These are phyloP conservation scores for Lipomyces oligophaga DNA, from an alignment of 805 yeast species.

Conservation along the genomic window DNA sequence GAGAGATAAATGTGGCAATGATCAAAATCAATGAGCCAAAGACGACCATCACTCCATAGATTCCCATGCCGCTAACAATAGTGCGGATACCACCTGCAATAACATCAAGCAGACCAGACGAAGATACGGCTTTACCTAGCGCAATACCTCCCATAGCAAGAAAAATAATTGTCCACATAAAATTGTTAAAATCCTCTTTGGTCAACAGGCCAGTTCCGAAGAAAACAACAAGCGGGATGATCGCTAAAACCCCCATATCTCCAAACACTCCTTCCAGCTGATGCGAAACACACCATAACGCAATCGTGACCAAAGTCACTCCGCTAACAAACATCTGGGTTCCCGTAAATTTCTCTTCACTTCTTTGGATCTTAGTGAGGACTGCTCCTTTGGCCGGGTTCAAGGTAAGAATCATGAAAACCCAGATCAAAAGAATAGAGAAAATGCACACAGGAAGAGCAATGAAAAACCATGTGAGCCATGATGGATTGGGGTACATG, in stretches of 20 bases:
- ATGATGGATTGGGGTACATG: slow-evolving; percentile 78
- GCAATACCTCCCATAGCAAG: slow-evolving; percentile 98
- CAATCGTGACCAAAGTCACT: slow-evolving; percentile 68
- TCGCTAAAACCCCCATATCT: slow-evolving; percentile 94
- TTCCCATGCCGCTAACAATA: slow-evolving; percentile 60
- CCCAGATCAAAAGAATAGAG: slow-evolving; percentile 67
- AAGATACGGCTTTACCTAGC: slow-evolving; percentile 88
- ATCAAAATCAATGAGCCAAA: slow-evolving; percentile 79
- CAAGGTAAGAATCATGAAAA: slow-evolving; percentile 63
- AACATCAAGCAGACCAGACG: slow-evolving; percentile 78
- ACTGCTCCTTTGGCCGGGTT: slow-evolving; percentile 46
- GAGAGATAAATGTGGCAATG: slow-evolving; percentile 93
- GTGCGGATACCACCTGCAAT: slow-evolving; percentile 68
- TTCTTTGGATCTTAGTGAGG: slow-evolving; percentile 56
- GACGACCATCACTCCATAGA: slow-evolving; percentile 67
- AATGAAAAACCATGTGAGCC: slow-evolving; percentile 93
- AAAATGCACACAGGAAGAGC: slow-evolving; percentile 74
- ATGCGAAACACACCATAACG: slow-evolving; percentile 86
- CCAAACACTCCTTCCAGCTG: slow-evolving; percentile 72
- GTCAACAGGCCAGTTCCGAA: slow-evolving; percentile 86
- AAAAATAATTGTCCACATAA: slow-evolving; percentile 93
- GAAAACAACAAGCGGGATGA: slow-evolving; percentile 83
- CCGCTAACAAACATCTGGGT: slow-evolving; percentile 71
- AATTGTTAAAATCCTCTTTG: slow-evolving; percentile 90
- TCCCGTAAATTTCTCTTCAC: slow-evolving; percentile 61